Percentiles rank a stretch among this genome's conserved stretches.
Conservation (phyloP, 305 asterid genomes). For the Plantago coronopus region DNA sequence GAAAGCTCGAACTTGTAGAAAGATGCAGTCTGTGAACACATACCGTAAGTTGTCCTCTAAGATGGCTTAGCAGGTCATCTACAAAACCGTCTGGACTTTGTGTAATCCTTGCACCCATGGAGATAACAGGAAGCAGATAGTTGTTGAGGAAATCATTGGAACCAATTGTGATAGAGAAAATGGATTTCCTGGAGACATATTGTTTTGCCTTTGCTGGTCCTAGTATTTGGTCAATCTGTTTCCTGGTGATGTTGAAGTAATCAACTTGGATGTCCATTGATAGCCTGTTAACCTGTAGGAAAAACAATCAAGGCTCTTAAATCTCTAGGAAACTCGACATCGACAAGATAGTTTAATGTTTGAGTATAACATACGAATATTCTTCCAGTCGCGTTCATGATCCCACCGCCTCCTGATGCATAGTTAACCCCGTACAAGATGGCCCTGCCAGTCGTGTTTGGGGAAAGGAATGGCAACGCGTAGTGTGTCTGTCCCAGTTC, state of each 20-base stretch:
- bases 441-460: constrained; percentile 69
- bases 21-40: background rate
- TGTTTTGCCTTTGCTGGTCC: constrained; percentile 72
- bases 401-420: constrained; percentile 95
- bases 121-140: constrained; percentile 75
- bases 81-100: constrained; percentile 63
- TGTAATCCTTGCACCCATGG: constrained; percentile 66
- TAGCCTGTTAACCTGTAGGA: constrained; percentile 75
- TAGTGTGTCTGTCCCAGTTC: constrained; percentile 58
- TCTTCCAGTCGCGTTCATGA: constrained; percentile 83
- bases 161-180: constrained; percentile 77
- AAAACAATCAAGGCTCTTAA: background rate
- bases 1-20: background rate
- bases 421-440: constrained; percentile 71
- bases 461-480: constrained; percentile 78
- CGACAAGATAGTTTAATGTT: background rate
- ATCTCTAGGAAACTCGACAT: background rate
- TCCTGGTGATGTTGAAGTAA: constrained; percentile 82
- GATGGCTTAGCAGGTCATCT: constrained; percentile 59
- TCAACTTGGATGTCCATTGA: constrained; percentile 90
- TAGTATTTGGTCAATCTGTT: constrained; percentile 51
- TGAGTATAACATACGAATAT: constrained; percentile 55
- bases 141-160: constrained; percentile 92
- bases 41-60: constrained; percentile 77
- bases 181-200: constrained; percentile 46